Conservation (phyloP, 1,139 yeast species). For the Yamadazyma blattariae region DNA sequence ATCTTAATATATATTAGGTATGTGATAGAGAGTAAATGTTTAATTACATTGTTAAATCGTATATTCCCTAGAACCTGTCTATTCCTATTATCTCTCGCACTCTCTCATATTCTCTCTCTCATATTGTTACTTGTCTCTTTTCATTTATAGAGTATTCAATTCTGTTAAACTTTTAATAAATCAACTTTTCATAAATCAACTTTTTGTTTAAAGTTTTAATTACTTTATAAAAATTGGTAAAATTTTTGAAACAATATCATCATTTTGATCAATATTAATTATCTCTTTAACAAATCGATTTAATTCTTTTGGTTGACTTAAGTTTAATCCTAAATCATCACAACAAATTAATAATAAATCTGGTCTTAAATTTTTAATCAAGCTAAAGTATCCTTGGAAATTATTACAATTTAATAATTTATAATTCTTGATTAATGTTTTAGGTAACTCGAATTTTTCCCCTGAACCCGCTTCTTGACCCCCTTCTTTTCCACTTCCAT, state of each 20-base stretch:
- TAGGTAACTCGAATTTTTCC: conserved; percentile 11
- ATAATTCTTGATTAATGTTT: conserved; percentile 30
- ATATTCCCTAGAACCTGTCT: no score
- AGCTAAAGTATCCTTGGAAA: conserved; percentile 41
- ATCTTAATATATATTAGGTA: no score
- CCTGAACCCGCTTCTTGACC: conserved; percentile 9
- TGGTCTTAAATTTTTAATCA: conserved; percentile 41
- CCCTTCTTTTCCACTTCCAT: background rate
- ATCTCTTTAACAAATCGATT: conserved; percentile 39
- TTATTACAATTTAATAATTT: conserved; percentile 42
- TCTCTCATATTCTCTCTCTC: no score
- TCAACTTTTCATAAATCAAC: no score
- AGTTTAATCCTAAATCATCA: conserved; percentile 41
- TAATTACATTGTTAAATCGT: no score
- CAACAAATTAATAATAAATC: conserved; percentile 42
- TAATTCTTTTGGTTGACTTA: conserved; percentile 34
- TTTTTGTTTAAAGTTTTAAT: no score
- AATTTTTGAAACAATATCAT: conserved; percentile 12
- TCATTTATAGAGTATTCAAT: no score
- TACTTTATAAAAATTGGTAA: conserved; percentile 13
- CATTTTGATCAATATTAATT: conserved; percentile 21
- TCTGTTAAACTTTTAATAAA: no score
- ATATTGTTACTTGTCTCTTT: no score
- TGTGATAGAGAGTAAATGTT: no score
- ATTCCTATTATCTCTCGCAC: no score